Base-by-base conservation (phyloP, 768 basidiomycete species). In the Panaeolus cyanescens region DNA sequence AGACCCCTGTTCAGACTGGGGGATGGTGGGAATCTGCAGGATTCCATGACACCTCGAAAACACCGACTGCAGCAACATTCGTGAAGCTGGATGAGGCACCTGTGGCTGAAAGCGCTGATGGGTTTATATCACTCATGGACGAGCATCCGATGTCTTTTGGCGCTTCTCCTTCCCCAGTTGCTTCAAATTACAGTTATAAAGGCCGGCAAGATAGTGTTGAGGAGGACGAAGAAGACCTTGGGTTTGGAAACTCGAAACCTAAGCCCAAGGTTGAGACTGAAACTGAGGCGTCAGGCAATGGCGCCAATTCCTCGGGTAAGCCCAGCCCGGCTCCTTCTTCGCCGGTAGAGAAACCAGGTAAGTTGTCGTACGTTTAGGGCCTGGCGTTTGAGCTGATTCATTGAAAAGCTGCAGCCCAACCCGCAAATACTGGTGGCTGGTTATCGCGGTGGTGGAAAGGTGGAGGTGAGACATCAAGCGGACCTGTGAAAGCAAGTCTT, bases 111-210 rank as follows among this genome's bases (percentile, higher is more conserved):
- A 77, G 80, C 32, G 73, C 81, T 8, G 84, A 85, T 19, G 89
- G 88, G 5, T 93, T 96, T 67, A 84, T 95, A 40, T 94, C 93
- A 6, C 78, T 92, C 22, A 95, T 95, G 93, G 91, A 92, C 66
- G 79, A 75, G 28, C 73, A 81, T 33, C 71, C 81, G 9, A 80
- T 83, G 32, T 74, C 82, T 3, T 72, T 80, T 34, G 71, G 70
- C 0, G 70, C 76, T 17, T 59, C 63, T 17, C 62, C 72, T 17
- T 61, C 70, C 19, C 45, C 45, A 20, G 39, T 42, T 20, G 19
- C 45, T 25, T 58, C 66, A 12, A 65, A 62, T 45, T 60, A 50
- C 60, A 64, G 67, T 54, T 32, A 55, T 65, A 36, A 59, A 6
- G 56, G 65, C 30, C 62, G 54, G 31, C 60, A 55, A 45, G 55